phyloP scores from a whole-genome alignment of 2,329 filamentous ascomycete species.

The Colletotrichum sp. region DNA sequence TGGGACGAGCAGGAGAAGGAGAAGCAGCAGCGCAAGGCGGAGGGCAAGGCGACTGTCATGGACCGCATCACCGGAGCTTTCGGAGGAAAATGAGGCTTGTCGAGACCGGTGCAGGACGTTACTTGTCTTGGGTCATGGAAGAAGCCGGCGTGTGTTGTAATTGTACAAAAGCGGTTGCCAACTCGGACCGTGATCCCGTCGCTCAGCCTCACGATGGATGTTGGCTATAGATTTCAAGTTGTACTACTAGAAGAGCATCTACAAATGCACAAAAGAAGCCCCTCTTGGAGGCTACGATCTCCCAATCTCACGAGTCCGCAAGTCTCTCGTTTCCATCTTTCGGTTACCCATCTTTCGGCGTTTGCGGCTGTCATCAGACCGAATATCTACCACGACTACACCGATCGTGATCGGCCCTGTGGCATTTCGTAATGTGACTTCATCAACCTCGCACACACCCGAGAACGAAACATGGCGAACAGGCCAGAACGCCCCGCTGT shows the following conservation, averaged over 20 bases:
- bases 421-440: background rate
- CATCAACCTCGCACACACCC: background rate
- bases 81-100: conserved; percentile 2
- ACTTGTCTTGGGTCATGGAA: background rate
- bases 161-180: background rate
- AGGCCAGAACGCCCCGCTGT: background rate
- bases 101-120: background rate
- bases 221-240: conserved; percentile 1
- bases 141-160: background rate
- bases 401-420: background rate
- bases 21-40: conserved; percentile 59
- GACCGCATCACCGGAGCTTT: conserved; percentile 43
- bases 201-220: background rate
- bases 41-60: conserved; percentile 52
- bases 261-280: background rate
- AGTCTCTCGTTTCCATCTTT: background rate
- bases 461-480: background rate
- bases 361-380: background rate
- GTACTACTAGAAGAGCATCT: conserved; percentile 12
- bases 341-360: background rate
- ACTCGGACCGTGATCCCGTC: background rate
- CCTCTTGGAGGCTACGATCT: background rate
- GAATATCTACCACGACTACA: background rate
- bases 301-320: background rate
- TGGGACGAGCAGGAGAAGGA: conserved; percentile 61